Evolutionary conservation across 768 basidiomycete species (phyloP), one percentile per base, ranked within the genome.

Genomic region (Collybia sordida): DNA sequence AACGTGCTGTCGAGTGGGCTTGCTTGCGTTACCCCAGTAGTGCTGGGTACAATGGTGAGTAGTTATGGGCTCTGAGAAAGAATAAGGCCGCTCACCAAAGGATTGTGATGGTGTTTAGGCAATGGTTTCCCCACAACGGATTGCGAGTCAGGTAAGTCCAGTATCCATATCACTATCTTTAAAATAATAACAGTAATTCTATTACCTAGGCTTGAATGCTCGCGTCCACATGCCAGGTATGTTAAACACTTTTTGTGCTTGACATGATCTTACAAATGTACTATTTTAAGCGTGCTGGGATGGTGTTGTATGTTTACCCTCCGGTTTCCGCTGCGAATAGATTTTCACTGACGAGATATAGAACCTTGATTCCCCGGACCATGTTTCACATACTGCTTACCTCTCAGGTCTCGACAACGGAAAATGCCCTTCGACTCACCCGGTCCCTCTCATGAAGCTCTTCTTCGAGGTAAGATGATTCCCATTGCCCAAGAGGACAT

Each of bases 81-180:
- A 4, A 11, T 31, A 31, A 3, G 11, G 9, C 3, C 11, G 11
- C 11, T 31, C 9, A 31, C 31, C 11, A 31, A 6, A 11, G 3
- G 3, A 31, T 31, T 2, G 9, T 31, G 9, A 3, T 31, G 5
- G 3, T 12, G 9, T 2, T 24, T 28, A 60, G 72, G 64, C 2
- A 54, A 58, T n/a, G 73, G 73, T 3, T 76, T 75, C 57, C 74
- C 74, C 1, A 68, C 59, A 19, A 75, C 73, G 2, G 66, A 75
- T 49, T 76, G 73, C 48, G 72, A 73, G 50, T 65, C 70, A 34
- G 56, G 59, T 53, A 15, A 51, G 43, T 46, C 45, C 17, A n/a
- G 31, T 19, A 15, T 14, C 3, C 17, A 4, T 17, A 18, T 0
- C 14, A n/a, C 14, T 22, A 18, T 6, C 41, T 23, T 18, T 3